Evolutionary conservation across 139 green algal genomes (phyloP).

Genomic region (Parachlorella kessleri): DNA sequence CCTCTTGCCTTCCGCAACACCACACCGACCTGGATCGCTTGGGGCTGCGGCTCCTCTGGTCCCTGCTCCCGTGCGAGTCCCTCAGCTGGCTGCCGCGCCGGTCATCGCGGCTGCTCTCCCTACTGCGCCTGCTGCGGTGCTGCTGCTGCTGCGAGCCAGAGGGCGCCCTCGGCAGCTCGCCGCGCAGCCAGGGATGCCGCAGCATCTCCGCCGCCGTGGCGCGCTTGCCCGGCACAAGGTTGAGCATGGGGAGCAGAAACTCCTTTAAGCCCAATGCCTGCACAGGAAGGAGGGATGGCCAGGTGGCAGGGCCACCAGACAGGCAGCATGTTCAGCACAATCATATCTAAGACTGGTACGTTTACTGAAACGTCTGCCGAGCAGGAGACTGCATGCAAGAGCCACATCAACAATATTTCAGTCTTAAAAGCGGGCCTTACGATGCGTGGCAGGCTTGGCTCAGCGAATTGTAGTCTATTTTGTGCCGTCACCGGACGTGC

Average conservation of each 20-base stretch:
- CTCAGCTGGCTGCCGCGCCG: neutral
- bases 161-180: neutral
- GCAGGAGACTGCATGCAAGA: no score
- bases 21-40: neutral
- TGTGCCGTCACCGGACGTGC: neutral
- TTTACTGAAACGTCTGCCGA: no score
- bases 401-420: no score
- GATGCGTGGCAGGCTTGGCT: no score
- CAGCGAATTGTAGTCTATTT: slow-evolving; percentile 42
- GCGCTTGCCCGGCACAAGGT: slow-evolving; percentile 82
- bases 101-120: slow-evolving; percentile 3
- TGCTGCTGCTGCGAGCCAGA: slow-evolving; percentile 1
- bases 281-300: no score
- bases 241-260: slow-evolving; percentile 95
- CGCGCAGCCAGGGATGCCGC: slow-evolving; percentile 88
- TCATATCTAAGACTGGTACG: no score
- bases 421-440: no score
- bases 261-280: slow-evolving; percentile 74
- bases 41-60: neutral
- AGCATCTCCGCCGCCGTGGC: slow-evolving; percentile 89
- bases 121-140: slow-evolving; percentile 19
- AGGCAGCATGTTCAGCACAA: no score
- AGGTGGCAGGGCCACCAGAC: no score
- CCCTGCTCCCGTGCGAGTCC: neutral
- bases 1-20: no score